Evolutionary conservation across 345 rosid genomes (phyloP), one percentile per base, ranked within the genome.

Genomic region (Populus simonii): DNA sequence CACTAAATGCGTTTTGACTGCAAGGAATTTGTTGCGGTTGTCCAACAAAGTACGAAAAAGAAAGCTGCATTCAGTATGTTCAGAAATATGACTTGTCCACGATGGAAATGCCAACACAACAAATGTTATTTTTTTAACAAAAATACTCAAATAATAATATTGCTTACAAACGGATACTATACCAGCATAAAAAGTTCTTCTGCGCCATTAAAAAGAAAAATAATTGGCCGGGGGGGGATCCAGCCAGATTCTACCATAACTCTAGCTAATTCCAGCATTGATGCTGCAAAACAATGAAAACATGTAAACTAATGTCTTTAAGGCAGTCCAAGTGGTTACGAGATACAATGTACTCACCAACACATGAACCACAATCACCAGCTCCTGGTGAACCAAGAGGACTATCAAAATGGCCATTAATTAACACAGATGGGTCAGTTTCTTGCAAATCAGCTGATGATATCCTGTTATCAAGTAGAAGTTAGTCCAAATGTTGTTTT

Each of bases 321-420:
- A 74, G 66, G 63, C 9, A 38, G 53, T 23, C 33, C 72, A 69
- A 69, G 55, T 16, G 69, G 74, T 59, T 65, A n/a, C 9, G 53
- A 33, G 20, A 35, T 57, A 25, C 36, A 61, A 74, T 49, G 35
- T 41, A 78, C 97, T 35, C 75, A 96, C 99, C 99, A 80, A 93
- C 98, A 80, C 99, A 93, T 70, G 99, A 90, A 74, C 88, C 99
- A 83, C 99, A 96, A 76, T 96, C 99, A 68, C 94, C 97, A 81
- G 99, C 99, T 79, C 99, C 99, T 10, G 97, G 97, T 15, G 99
- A 96, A 67, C 91, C 94, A 61, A 94, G 90, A 27, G 98, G 89
- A 78, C 98, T 86, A 76, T 96, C 99, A 84, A 86, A 96, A 88
- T 96, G 98, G 43, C 97, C 99, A 90, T 96, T 96, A 75, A 96